Evolutionary conservation across 345 rosid species (phyloP).

Genomic region (rapeseed (Brassica napus)): Da-Ae NC_063439.1:26871001-26871500

Average conservation of each 20-base stretch:
- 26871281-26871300: not conserved
- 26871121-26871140: not conserved
- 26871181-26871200: not conserved
- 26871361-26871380: not conserved
- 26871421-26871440: conserved; percentile 9
- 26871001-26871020: conserved; percentile 54
- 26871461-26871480: conserved; percentile 12
- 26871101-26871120: not conserved
- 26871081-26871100: not conserved
- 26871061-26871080: conserved; percentile 29
- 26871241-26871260: conserved; percentile 8
- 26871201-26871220: not conserved
- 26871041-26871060: conserved; percentile 55
- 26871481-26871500: conserved; percentile 6
- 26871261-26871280: conserved; percentile 17
- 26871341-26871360: conserved; percentile 14
- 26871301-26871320: not conserved
- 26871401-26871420: not conserved
- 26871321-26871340: conserved; percentile 6
- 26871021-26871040: conserved; percentile 35
- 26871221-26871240: conserved; percentile 16
- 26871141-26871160: not conserved
- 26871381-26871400: conserved; percentile 24
- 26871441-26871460: conserved; percentile 28
- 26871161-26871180: not conserved